These are phyloP conservation scores for Colletotrichum noveboracense DNA, from an alignment of 2,329 filamentous ascomycete species.

Conservation along the genomic window DNA sequence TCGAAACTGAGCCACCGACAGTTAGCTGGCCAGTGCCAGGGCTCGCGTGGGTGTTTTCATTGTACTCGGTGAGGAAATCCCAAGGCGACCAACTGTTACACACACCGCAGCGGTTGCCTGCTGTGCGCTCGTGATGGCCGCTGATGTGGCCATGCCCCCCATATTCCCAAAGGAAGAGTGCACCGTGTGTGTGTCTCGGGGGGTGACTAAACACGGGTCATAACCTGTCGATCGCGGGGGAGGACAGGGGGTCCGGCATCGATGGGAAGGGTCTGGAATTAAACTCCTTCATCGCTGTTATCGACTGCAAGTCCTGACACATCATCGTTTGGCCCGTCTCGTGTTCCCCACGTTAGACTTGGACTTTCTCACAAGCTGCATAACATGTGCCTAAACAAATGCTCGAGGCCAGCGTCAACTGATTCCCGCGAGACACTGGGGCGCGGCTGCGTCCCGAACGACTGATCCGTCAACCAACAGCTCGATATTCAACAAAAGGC, in stretches of 20 bases:
- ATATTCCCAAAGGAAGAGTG: background rate
- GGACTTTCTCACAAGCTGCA: background rate
- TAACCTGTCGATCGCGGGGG: background rate
- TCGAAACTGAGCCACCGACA: background rate
- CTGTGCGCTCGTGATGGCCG: background rate
- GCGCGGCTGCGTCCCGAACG: background rate
- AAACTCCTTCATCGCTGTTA: background rate
- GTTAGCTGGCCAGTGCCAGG: background rate
- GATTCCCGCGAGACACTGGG: background rate
- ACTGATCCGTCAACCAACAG: background rate
- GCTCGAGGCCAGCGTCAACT: background rate
- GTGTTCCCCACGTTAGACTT: background rate
- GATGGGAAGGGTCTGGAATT: background rate
- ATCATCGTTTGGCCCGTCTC: background rate
- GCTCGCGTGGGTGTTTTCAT: background rate
- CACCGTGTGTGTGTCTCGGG: background rate
- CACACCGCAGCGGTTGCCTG: background rate
- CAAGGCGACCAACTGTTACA: background rate
- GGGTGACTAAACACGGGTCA: background rate
- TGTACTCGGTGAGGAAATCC: background rate
- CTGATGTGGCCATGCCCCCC: slow-evolving; percentile 3
- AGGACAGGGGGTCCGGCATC: background rate
- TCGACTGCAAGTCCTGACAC: background rate
- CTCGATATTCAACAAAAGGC: background rate
- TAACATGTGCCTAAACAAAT: background rate